Evolutionary conservation across 371 early-diverging fungal genomes (phyloP), one percentile per base, ranked within the genome.

Genomic region (Vittaforma corneae): DNA sequence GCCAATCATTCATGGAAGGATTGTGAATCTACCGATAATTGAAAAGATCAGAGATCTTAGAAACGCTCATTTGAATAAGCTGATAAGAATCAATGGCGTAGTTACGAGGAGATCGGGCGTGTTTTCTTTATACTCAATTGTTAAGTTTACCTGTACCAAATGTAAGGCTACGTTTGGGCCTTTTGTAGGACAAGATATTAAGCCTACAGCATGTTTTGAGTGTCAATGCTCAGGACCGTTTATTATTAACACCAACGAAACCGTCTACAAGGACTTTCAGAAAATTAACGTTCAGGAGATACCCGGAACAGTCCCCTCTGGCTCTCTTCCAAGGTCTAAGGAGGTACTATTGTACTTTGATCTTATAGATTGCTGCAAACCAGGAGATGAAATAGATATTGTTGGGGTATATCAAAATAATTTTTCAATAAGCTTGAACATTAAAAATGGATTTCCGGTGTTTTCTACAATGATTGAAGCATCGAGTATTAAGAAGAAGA

Each of bases 351-450:
- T 93, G 66, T 79, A 91, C 51, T 88, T 90, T 87, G 97, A 97
- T 79, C 83, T 98, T 57, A 91, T 96, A 60, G 97, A 97, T 81
- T 83, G 82, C 52, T 93, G 88, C 32, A 86, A 91, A 61, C 97
- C 97, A 35, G 97, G 99, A 50, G 97, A 96, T 74, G 94, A 93
- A 74, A 84, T 98, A 52, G 91, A 93, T 79, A 84, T 98, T 29
- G 89, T 86, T n/a, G 98, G 97, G 61, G 83, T 93, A 38, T 98
- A 95, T 77, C 83, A 88, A 50, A 93, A 96, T 82, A 92, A 87
- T 78, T 90, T 88, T 77, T 89, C 90, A 81, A 82, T 85, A 0
- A 79, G 87, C 0, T 82, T 93, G 45, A 92, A 91, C 77, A 84
- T 84, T 28, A 87, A 86, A 72, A 89, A 91, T 72, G 96, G 96